phyloP scores from a whole-genome alignment of 768 basidiomycete species.

The Rhizopogon vulgaris region DNA sequence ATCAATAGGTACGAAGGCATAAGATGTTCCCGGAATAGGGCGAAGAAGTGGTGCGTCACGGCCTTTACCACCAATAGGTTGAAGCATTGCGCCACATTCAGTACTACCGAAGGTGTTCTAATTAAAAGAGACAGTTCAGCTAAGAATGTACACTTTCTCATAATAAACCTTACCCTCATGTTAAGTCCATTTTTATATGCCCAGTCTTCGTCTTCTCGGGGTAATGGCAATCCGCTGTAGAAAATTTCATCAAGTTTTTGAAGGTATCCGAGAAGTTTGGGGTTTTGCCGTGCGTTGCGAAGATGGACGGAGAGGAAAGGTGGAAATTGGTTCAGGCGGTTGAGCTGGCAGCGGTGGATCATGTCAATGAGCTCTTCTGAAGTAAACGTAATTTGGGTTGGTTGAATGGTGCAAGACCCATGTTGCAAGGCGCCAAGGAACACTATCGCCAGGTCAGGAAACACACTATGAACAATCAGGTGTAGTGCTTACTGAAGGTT shows the following conservation, averaged over 20 bases:
- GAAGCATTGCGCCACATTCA: constrained; percentile 69
- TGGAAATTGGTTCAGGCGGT: constrained; percentile 71
- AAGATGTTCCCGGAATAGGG: constrained; percentile 56
- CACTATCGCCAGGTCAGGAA: constrained; percentile 37
- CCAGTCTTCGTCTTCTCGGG: constrained; percentile 66
- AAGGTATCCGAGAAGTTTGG: constrained; percentile 55
- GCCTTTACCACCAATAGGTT: constrained; percentile 50
- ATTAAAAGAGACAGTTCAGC: constrained; percentile 14
- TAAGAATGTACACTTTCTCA: constrained; percentile 8
- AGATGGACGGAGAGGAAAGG: constrained; percentile 64
- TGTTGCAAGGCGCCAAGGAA: constrained; percentile 67
- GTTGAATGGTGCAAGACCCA: constrained; percentile 68
- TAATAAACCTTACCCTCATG: constrained; percentile 42
- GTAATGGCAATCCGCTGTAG: constrained; percentile 59
- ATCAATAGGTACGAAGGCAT: constrained; percentile 59
- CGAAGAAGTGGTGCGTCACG: constrained; percentile 46
- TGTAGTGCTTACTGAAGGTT: constrained; percentile 54
- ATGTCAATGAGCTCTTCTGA: constrained; percentile 68
- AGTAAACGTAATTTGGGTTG: constrained; percentile 57
- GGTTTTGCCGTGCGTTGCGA: constrained; percentile 49
- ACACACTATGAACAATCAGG: constrained; percentile 15
- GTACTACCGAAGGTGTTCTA: constrained; percentile 81
- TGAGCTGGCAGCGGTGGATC: constrained; percentile 61
- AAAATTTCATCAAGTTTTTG: constrained; percentile 55
- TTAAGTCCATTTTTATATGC: constrained; percentile 58